Base-by-base conservation (phyloP, 768 basidiomycete genomes). In the Lactarius tabidus region DNA sequence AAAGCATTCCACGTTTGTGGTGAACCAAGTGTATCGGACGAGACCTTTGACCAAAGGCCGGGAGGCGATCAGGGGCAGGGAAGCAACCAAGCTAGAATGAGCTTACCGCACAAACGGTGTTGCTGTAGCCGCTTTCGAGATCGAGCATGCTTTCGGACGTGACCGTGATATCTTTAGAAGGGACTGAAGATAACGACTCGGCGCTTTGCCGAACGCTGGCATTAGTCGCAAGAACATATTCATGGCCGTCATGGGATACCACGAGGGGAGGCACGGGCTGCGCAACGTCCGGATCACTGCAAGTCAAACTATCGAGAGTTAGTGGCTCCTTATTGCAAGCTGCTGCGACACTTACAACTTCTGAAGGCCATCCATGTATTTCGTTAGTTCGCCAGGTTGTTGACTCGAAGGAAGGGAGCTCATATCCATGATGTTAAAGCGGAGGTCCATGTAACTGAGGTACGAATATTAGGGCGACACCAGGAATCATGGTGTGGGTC, bases 21-120 rank as follows among this genome's bases (percentile, higher is more conserved):
- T 12, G 78, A 77, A 8, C 61, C 57, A 18, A 74, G 41, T 61
- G 82, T 76, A 23, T 77, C 68, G 62, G 81, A 84, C 23, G 69
- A 72, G 3, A 87, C 73, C 88, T 90, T 65, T 23, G 20, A 29
- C 28, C 26, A 53, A 23, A 57, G 28, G 29, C n/a, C 9, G 56
- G 9, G 41, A 33, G 20, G 35, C 48, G 23, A 69, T 57, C 56
- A 62, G 68, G 51, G 29, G 57, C 63, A 52, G 29, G 26, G 36
- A 28, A 18, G 38, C 20, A 39, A 43, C 35, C 26, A 55, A 20
- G 20, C 41, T 62, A n/a, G 33, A 8, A 28, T 26, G 23, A 33
- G 51, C 78, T 62, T 72, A 89, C 89, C 80, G 85, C 77, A 73
- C 85, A 89, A 18, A 76, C 70, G 18, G 80, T 78, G 23, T 75